These are phyloP conservation scores for Nosema muscidifuracis DNA, from an alignment of 371 early-diverging fungal genomes.

Conservation along the genomic window DNA sequence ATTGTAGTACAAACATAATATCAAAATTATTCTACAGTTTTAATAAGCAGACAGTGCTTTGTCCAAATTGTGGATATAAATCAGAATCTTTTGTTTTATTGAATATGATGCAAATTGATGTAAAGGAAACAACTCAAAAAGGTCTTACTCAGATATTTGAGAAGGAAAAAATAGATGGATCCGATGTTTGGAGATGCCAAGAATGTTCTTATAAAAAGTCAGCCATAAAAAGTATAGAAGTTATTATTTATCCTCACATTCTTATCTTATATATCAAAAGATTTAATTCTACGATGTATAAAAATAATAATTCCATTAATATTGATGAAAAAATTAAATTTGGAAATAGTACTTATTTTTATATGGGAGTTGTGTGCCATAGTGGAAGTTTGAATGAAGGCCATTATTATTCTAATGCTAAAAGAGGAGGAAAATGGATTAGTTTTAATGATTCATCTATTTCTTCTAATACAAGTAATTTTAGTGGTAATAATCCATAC, in stretches of 20 bases:
- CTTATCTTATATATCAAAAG: constrained; percentile 50
- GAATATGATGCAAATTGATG: constrained; percentile 32
- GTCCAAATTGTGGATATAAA: constrained; percentile 22
- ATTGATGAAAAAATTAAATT: constrained; percentile 27
- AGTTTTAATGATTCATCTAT: constrained; percentile 51
- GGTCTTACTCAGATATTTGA: constrained; percentile 27
- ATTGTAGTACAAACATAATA: constrained; percentile 22
- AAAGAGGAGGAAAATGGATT: constrained; percentile 36
- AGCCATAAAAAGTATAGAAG: constrained; percentile 18
- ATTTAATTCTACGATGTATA: constrained; percentile 28
- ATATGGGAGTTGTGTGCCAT: constrained; percentile 52
- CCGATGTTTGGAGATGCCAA: constrained; percentile 35
- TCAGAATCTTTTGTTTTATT: neutral
- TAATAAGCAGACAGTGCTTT: constrained; percentile 26
- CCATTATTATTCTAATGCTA: constrained; percentile 51
- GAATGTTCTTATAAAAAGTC: constrained; percentile 29
- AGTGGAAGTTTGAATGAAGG: constrained; percentile 44
- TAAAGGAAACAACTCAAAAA: constrained; percentile 20
- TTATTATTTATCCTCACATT: constrained; percentile 39
- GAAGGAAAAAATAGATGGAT: constrained; percentile 23
- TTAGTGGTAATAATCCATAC: constrained; percentile 39
- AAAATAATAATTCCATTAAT: constrained; percentile 37
- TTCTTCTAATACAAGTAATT: neutral
- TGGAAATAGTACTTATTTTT: constrained; percentile 28
- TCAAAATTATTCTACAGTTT: constrained; percentile 34